Evolutionary conservation across 345 rosid genomes (phyloP).

Genomic region (Citrus medica): DNA sequence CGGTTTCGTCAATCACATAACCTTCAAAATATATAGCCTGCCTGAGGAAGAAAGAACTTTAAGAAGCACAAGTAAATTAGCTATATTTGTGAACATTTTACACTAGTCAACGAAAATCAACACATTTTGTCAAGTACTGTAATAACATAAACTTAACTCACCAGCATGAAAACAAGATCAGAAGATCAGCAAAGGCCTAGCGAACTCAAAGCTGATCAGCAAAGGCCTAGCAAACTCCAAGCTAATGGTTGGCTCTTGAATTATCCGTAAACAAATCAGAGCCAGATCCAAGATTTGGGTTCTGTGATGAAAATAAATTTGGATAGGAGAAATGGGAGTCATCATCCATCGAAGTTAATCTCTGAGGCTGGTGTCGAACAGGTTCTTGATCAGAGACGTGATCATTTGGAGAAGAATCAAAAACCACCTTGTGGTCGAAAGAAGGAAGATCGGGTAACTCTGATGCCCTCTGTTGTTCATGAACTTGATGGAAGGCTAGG

Average conservation of each 20-base stretch:
- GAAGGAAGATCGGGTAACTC: conserved; percentile 30
- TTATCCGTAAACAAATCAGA: conserved; percentile 27
- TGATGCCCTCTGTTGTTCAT: conserved; percentile 15
- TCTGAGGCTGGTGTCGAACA: conserved; percentile 52
- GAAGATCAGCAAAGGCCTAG: not conserved
- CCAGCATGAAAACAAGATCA: not conserved
- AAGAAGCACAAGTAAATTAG: not conserved
- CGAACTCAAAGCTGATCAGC: too few relatives aligned
- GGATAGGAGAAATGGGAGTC: conserved; percentile 79
- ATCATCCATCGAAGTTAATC: conserved; percentile 71
- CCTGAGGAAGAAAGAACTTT: too few relatives aligned
- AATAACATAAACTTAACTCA: conserved; percentile 10
- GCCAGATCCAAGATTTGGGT: conserved; percentile 28
- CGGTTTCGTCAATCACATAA: not conserved
- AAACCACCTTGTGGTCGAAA: conserved; percentile 21
- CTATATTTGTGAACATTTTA: conserved; percentile 5
- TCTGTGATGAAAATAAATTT: conserved; percentile 55
- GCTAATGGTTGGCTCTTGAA: conserved; percentile 26
- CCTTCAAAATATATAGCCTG: too few relatives aligned
- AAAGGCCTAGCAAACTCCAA: conserved; percentile 8
- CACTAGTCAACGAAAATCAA: conserved; percentile 10
- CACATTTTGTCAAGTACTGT: not conserved
- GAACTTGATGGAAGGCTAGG: not conserved
- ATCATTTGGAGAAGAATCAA: conserved; percentile 28
- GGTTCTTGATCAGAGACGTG: conserved; percentile 21